Base-by-base conservation (phyloP, 1,284 basidiomycete genomes). In the Rhodotorula mucilaginosa region DNA sequence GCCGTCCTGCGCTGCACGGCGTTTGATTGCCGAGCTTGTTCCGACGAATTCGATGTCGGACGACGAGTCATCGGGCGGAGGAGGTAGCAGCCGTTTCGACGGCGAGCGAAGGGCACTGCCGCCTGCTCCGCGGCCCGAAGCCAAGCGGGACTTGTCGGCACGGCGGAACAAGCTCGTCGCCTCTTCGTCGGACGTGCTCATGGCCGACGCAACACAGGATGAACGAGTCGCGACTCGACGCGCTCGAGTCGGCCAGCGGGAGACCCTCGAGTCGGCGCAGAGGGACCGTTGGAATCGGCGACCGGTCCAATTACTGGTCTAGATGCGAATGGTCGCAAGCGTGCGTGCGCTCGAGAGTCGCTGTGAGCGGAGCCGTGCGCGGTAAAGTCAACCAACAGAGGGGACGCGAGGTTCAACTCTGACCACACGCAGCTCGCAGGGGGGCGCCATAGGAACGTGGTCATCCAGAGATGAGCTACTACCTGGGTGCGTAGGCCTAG, bases 381-480 rank as follows among this genome's bases (percentile, higher is more conserved):
- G 39, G 39, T 44, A 44, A 44, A 44, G 39, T 44, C 39, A 44
- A 44, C 39, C 7, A 44, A 44, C 39, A 44, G 39, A 10, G 10
- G 12, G 8, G 34, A 8, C 8, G 12, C 39, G 39, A 44, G 39
- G 39, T 44, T 44, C 10, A 12, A 2, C 39, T 44, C 39, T 12
- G 10, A 44, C 39, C 39, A 44, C 39, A 44, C 39, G 39, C 39
- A 12, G 39, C 39, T 12, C 39, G 39, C 26, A 44, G 39, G 10
- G 39, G 39, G 39, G 39, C 2, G 4, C 7, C 7, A 34, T 34
- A 34, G 58, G 19, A 39, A 1, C n/a, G 19, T 21, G 21, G 58
- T 44, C n/a, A 13, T 13, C 19, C 3, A 47, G 2, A 26, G 2
- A 72, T 74, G 70, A 73, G 71, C 54, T 75, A 75, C 64, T 75